A percentile compares a stretch with the other conserved stretches of the same genome.
Conservation (phyloP, 345 rosid species). For the Pistacia atlantica region DNA sequence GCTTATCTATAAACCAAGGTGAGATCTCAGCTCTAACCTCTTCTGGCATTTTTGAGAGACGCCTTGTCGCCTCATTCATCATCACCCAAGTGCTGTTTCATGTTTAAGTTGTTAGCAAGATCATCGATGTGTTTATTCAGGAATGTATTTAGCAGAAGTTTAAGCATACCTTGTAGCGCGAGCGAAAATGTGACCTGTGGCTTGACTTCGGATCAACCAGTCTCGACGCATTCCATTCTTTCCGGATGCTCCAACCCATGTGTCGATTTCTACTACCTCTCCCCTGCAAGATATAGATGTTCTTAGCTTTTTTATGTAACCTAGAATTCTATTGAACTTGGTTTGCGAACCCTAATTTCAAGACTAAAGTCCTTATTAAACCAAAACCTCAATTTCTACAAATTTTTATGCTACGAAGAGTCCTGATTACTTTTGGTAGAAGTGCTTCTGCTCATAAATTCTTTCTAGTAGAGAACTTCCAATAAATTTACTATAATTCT, state of each 20-base stretch:
- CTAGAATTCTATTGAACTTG: no score
- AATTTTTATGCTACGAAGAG: no score
- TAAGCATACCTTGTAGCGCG: slow-evolving; percentile 55
- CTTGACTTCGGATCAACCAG: slow-evolving; percentile 69
- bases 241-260: slow-evolving; percentile 79
- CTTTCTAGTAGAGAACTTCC: no score
- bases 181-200: slow-evolving; percentile 55
- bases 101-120: neutral
- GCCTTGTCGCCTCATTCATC: slow-evolving; percentile 72
- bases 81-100: slow-evolving; percentile 68
- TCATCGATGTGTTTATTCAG: neutral
- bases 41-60: slow-evolving; percentile 68
- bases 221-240: slow-evolving; percentile 76
- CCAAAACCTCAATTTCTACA: no score
- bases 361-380: no score
- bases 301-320: neutral
- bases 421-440: no score
- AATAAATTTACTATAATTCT: no score
- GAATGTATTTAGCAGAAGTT: neutral
- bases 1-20: slow-evolving; percentile 66
- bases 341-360: no score
- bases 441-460: no score
- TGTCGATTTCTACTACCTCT: slow-evolving; percentile 64
- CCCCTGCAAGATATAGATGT: slow-evolving; percentile 42
- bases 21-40: slow-evolving; percentile 63